Percentiles rank a stretch among this genome's conserved stretches.
Conservation (phyloP, 2,329 filamentous ascomycete genomes). For the Fusarium sambucinum region DNA sequence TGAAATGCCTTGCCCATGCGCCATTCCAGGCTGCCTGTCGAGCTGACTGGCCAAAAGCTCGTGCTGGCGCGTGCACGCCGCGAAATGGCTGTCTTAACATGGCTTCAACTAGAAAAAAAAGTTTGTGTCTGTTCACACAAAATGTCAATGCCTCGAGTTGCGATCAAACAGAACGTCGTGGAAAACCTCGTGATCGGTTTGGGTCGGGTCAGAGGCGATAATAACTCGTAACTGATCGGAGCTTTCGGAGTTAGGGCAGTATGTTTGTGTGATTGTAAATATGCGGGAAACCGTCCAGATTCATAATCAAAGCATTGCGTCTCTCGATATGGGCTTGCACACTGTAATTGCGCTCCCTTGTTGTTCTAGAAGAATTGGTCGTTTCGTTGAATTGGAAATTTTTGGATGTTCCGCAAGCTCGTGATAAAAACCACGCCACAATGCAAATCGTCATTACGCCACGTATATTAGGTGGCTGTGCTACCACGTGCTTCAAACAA, state of each 20-base stretch:
- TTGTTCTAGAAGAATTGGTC: slow-evolving; percentile 10
- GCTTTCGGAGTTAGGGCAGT: slow-evolving; percentile 39
- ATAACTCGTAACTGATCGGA: slow-evolving; percentile 37
- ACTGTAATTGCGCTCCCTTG: slow-evolving; percentile 11
- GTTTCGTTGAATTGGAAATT: slow-evolving; percentile 28
- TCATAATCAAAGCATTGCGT: slow-evolving; percentile 30
- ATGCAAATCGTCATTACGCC: not conserved
- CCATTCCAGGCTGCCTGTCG: slow-evolving; percentile 46
- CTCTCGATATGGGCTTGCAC: slow-evolving; percentile 3
- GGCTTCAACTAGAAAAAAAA: not conserved
- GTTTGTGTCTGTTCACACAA: not conserved
- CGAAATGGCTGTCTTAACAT: slow-evolving; percentile 49
- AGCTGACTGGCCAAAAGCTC: slow-evolving; percentile 33
- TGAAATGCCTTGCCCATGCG: slow-evolving; percentile 48
- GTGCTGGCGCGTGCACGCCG: slow-evolving; percentile 39
- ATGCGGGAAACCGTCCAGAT: slow-evolving; percentile 10
- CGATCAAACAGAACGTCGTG: slow-evolving; percentile 6
- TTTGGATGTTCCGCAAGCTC: slow-evolving; percentile 23
- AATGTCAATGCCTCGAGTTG: not conserved
- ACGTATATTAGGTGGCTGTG: slow-evolving; percentile 1
- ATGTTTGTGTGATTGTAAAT: slow-evolving; percentile 21
- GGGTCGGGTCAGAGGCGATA: slow-evolving; percentile 34
- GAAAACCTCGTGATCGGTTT: slow-evolving; percentile 30
- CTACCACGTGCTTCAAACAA: slow-evolving; percentile 27
- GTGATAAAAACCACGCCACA: slow-evolving; percentile 47